Base-by-base conservation (phyloP, 768 basidiomycete genomes). In the Mycena albidolilacea region DNA sequence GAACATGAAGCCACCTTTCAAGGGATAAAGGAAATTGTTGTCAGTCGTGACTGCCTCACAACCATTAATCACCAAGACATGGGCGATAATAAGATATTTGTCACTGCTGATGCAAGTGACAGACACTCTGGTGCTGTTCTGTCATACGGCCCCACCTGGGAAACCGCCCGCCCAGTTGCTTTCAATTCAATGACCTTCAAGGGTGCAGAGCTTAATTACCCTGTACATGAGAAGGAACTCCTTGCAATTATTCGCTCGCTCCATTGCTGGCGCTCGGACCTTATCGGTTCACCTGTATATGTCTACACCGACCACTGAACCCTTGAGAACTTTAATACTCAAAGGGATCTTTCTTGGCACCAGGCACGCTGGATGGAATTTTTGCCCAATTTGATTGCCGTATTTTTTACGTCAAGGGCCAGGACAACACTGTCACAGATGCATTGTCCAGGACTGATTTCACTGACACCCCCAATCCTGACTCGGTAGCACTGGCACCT, bases 281-380 rank as follows among this genome's bases (percentile, higher is more conserved):
- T 60, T 5, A 21, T 43, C 1, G 59, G 59, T 3, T 5, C 7
- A 1, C 30, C 38, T 0, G 43, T 60, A 7, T 39, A n/a, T 1
- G 10, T 60, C 8, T 60, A 60, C 59, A 60, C 59, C 0, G 59
- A 60, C n/a, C 59, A 60, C 39, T 17, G 19, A 1, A 60, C 59
- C 8, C 39, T 60, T 1, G 59, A 60, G 39, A 60, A 60, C 3
- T 60, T 43, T 8, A 5, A 43, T 8, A n/a, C 59, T 12, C 59
- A 60, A 10, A 15, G 39, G 0, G 59, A 60, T 19, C 12, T 60
- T 3, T 60, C 59, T 0, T 19, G 59, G 59, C n/a, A n/a, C 2
- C 59, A 60, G 9, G 59, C 59, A 8, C 59, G 39, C 5, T 60
- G 59, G 59, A 60, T 60, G 59, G 59, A 60, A 10, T 60, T 60